These are phyloP conservation scores for Phyllosticta capitalensis DNA, from an alignment of 2,329 filamentous ascomycete genomes.

Conservation along the genomic window DNA sequence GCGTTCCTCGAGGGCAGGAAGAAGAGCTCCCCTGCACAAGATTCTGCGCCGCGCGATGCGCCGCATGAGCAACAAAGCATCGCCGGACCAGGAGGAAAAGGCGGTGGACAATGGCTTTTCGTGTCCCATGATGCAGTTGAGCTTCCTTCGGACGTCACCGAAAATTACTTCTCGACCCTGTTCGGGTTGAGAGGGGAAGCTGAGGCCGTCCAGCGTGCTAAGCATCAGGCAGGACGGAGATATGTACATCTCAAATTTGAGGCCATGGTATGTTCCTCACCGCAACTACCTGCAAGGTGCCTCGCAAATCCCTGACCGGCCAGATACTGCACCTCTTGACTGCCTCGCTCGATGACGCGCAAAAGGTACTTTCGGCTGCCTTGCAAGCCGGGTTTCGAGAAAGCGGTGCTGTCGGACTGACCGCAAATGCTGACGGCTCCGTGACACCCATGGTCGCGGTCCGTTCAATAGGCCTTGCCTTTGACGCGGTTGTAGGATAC, in stretches of 20 bases:
- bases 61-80: conserved; percentile 21
- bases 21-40: conserved; percentile 17
- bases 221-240: conserved; percentile 25
- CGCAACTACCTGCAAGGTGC: not conserved
- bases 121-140: conserved; percentile 70
- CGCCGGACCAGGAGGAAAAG: conserved; percentile 71
- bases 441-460: conserved; percentile 71
- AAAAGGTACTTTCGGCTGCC: conserved; percentile 65
- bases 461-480: conserved; percentile 68
- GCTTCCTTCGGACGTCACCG: conserved; percentile 12
- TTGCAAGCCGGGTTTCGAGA: conserved; percentile 81
- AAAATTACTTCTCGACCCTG: conserved; percentile 15
- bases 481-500: conserved; percentile 71
- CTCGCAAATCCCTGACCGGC: not conserved
- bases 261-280: conserved; percentile 61
- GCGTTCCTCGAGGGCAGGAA: conserved; percentile 77
- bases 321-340: conserved; percentile 85
- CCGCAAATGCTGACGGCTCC: conserved; percentile 26
- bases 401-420: conserved; percentile 68
- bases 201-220: not conserved
- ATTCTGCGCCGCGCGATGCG: conserved; percentile 14
- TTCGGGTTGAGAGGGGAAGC: conserved; percentile 32
- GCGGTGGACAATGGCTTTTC: conserved; percentile 76
- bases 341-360: conserved; percentile 64
- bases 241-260: conserved; percentile 85